A percentile compares a stretch with the other conserved stretches of the same genome.
These are phyloP conservation scores for Leccinum longicurvipes DNA, from an alignment of 768 basidiomycete genomes.

Conservation along the genomic window DNA sequence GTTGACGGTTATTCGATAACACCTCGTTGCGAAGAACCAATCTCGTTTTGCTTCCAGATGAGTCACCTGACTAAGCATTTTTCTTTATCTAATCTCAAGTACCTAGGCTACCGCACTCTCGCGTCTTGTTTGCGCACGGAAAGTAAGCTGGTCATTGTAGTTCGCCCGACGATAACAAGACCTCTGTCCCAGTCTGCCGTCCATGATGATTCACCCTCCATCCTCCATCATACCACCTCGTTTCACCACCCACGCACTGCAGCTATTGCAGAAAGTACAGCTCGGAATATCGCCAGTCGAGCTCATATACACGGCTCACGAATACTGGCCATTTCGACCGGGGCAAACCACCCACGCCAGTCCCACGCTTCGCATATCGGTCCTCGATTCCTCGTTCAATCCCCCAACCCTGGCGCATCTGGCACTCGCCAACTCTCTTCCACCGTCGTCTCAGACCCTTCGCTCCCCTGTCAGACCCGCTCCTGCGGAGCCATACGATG, in stretches of 20 bases:
- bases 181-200: neutral
- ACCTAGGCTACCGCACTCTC: too few relatives aligned
- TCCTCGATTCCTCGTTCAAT: slow-evolving; percentile 94
- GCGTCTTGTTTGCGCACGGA: too few relatives aligned
- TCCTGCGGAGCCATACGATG: slow-evolving; percentile 48
- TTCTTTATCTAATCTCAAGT: slow-evolving; percentile 18
- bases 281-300: slow-evolving; percentile 48
- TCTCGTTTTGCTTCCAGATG: neutral
- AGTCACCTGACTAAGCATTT: slow-evolving; percentile 23
- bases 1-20: slow-evolving; percentile 9
- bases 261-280: slow-evolving; percentile 36
- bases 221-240: slow-evolving; percentile 8
- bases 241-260: slow-evolving; percentile 22
- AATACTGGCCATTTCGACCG: slow-evolving; percentile 59
- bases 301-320: slow-evolving; percentile 58
- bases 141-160: slow-evolving; percentile 1
- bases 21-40: too few relatives aligned
- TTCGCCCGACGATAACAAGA: neutral
- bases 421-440: slow-evolving; percentile 56
- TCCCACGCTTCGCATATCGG: slow-evolving; percentile 48
- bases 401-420: slow-evolving; percentile 87
- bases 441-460: slow-evolving; percentile 17
- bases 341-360: slow-evolving; percentile 6
- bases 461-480: neutral
- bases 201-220: slow-evolving; percentile 7